phyloP scores from a whole-genome alignment of 805 yeast species.

The Clavispora phyllophila region DNA sequence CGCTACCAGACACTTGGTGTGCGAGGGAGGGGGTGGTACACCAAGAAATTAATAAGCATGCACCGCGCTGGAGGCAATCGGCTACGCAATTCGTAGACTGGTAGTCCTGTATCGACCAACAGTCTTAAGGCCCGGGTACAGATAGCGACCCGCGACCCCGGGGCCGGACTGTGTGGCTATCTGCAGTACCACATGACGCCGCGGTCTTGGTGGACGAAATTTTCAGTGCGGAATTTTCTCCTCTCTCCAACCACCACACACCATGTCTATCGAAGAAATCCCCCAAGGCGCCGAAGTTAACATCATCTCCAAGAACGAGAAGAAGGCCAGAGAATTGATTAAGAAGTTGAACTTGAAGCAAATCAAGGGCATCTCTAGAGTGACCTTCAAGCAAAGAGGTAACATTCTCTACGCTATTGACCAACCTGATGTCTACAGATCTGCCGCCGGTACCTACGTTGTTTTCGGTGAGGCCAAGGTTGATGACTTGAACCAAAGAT shows the following conservation, averaged over 20 bases:
- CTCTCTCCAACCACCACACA: slow-evolving; percentile 5
- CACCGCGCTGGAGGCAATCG: background rate
- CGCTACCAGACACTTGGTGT: too few species aligned
- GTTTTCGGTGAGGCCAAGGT: slow-evolving; percentile 98
- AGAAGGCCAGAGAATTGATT: slow-evolving; percentile 90
- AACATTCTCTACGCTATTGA: slow-evolving; percentile 87
- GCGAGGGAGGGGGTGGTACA: too few species aligned
- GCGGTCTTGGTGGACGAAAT: background rate
- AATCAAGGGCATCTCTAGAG: slow-evolving; percentile 90
- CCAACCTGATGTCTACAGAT: slow-evolving; percentile 90
- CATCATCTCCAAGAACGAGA: slow-evolving; percentile 84
- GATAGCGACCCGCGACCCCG: background rate
- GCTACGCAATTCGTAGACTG: background rate
- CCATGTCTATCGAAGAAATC: slow-evolving; percentile 51
- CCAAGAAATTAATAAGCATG: background rate
- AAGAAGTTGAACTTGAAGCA: slow-evolving; percentile 84
- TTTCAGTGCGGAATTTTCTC: background rate
- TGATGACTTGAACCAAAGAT: slow-evolving; percentile 86
- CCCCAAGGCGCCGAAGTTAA: slow-evolving; percentile 82
- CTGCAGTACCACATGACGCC: too few species aligned
- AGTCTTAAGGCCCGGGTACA: background rate
- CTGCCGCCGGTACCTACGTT: slow-evolving; percentile 89
- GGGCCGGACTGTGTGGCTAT: too few species aligned
- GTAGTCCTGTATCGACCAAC: too few species aligned
- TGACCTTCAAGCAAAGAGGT: slow-evolving; percentile 90